A percentile compares a stretch with the other conserved stretches of the same genome.
Evolutionary conservation across 2,329 filamentous ascomycete species (phyloP).

Genomic region (Penicillium sp.): DNA sequence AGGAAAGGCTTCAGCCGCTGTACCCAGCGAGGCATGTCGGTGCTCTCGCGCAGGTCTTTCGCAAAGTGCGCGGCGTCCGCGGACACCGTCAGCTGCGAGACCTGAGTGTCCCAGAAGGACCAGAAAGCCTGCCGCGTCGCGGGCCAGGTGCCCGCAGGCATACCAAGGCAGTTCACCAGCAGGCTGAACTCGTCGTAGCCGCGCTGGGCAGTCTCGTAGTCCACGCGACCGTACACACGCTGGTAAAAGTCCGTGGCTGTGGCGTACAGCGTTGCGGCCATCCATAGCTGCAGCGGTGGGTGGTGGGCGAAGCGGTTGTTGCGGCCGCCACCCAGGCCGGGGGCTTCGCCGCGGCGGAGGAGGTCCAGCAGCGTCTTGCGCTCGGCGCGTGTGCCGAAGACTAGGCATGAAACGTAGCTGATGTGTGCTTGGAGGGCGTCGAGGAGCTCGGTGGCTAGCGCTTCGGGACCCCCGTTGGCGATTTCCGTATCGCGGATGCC

Average conservation of each 20-base stretch:
- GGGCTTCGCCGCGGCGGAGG: conserved; percentile 23
- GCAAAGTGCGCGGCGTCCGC: conserved; percentile 31
- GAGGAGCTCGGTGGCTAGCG: conserved; percentile 31
- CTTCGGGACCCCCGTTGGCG: conserved; percentile 12
- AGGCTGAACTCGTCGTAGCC: conserved; percentile 33
- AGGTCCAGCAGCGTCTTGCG: conserved; percentile 30
- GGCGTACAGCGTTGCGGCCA: conserved; percentile 37
- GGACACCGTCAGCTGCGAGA: conserved; percentile 29
- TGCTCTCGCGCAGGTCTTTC: conserved; percentile 26
- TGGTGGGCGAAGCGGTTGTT: conserved; percentile 25
- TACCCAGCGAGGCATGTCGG: conserved; percentile 31
- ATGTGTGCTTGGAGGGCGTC: conserved; percentile 31
- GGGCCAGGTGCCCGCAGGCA: conserved; percentile 33
- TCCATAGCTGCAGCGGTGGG: conserved; percentile 30
- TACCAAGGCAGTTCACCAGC: conserved; percentile 27
- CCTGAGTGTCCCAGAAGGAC: conserved; percentile 37
- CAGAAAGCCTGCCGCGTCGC: conserved; percentile 33
- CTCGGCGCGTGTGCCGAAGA: conserved; percentile 32
- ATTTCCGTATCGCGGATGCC: conserved; percentile 20
- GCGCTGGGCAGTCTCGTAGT: conserved; percentile 31
- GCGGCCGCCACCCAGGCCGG: conserved; percentile 21
- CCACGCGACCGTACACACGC: conserved; percentile 35
- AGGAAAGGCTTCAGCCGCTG: conserved; percentile 32
- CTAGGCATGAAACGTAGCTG: conserved; percentile 35
- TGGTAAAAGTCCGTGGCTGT: conserved; percentile 39